Evolutionary conservation across 106 monocot genomes (phyloP).

Genomic region (Dioscorea zingiberensis): DNA sequence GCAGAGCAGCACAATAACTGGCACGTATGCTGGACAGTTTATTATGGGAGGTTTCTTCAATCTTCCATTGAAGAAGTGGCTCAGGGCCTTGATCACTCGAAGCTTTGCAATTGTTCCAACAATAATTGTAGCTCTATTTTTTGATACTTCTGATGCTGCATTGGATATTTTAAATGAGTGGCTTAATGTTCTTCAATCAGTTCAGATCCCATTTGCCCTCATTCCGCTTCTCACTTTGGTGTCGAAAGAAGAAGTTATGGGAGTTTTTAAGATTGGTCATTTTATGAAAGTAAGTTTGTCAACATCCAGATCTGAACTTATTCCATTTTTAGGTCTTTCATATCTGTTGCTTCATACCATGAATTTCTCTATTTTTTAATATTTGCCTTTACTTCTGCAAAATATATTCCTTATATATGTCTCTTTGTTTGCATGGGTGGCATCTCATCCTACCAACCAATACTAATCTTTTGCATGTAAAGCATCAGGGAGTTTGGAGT

Average conservation of each 20-base stretch:
- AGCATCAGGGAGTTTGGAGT: neutral
- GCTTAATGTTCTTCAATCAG: slow-evolving; percentile 83
- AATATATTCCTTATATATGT: neutral
- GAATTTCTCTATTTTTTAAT: neutral
- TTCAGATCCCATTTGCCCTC: slow-evolving; percentile 85
- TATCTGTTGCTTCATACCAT: neutral
- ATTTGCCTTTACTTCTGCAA: neutral
- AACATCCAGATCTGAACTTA: neutral
- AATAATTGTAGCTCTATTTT: slow-evolving; percentile 67
- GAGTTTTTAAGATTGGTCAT: slow-evolving; percentile 50
- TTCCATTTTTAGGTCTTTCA: neutral
- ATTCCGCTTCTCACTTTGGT: slow-evolving; percentile 76
- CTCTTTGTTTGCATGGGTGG: neutral
- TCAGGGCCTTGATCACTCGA: slow-evolving; percentile 67
- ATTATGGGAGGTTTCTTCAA: slow-evolving; percentile 90
- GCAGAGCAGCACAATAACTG: slow-evolving; percentile 89
- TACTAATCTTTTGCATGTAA: neutral
- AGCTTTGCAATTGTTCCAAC: slow-evolving; percentile 81
- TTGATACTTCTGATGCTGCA: slow-evolving; percentile 59
- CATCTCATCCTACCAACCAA: neutral
- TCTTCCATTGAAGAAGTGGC: slow-evolving; percentile 80
- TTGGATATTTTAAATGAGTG: slow-evolving; percentile 78
- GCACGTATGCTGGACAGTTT: slow-evolving; percentile 87
- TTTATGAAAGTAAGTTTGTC: slow-evolving; percentile 41
- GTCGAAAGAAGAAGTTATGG: slow-evolving; percentile 79